Conservation (phyloP, 1,284 basidiomycete species). For the Trametes hirsuta region DNA sequence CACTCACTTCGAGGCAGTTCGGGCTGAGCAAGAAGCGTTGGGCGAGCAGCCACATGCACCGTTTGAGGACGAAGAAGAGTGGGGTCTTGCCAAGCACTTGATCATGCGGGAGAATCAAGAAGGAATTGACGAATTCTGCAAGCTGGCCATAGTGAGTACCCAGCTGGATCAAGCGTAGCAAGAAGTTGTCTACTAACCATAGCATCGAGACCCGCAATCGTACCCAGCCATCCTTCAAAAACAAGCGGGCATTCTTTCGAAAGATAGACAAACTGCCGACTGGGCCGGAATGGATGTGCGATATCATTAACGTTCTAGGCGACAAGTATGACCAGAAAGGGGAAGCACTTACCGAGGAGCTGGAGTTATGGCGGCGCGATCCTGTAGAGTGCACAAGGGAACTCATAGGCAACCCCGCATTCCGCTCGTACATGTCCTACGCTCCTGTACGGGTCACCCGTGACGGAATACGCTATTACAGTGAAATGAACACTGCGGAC, state of each 20-base stretch:
- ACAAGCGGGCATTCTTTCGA: slow-evolving; percentile 2
- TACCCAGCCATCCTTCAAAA: neutral
- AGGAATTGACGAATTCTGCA: slow-evolving; percentile 1
- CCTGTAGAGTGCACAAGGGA: neutral
- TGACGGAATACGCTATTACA: neutral
- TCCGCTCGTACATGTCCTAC: neutral
- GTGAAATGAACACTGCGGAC: slow-evolving; percentile 8
- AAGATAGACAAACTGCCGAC: slow-evolving; percentile 3
- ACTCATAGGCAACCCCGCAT: slow-evolving; percentile 2
- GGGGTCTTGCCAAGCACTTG: neutral
- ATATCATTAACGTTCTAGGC: neutral
- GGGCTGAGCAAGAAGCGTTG: neutral
- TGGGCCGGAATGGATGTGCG: slow-evolving; percentile 2
- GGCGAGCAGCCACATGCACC: neutral
- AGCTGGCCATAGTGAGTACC: neutral
- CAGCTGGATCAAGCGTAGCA: too few relatives aligned
- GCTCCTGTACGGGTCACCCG: neutral
- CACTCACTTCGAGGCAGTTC: neutral
- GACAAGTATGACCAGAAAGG: neutral
- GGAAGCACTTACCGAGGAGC: slow-evolving; percentile 4
- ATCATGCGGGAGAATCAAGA: neutral
- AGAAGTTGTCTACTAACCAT: neutral
- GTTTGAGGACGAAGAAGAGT: neutral
- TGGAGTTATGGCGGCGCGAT: slow-evolving; percentile 7
- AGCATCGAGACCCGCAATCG: slow-evolving; percentile 1